phyloP scores from a whole-genome alignment of 257 asterid species.

The Solanum tacnaense region DNA sequence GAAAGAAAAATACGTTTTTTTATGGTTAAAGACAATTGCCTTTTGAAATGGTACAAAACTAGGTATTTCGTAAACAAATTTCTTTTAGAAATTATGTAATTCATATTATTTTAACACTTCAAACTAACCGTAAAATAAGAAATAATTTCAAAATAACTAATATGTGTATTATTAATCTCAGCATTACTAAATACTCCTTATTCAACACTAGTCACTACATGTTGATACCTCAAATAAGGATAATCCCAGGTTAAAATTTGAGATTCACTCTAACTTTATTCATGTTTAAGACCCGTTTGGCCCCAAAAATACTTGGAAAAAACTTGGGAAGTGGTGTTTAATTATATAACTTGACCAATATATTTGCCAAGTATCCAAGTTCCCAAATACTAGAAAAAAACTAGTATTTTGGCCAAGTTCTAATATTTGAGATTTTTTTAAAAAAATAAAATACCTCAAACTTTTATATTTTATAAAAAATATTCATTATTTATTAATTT shows the following conservation, averaged over 20 bases:
- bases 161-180: background rate
- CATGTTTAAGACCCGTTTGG: too few relatives aligned
- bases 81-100: background rate
- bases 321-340: too few relatives aligned
- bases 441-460: too few relatives aligned
- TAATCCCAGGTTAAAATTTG: background rate
- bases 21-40: background rate
- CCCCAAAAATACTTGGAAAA: too few relatives aligned
- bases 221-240: background rate
- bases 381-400: too few relatives aligned
- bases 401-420: too few relatives aligned
- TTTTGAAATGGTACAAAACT: accelerated
- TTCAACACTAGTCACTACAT: background rate
- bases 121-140: background rate
- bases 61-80: background rate
- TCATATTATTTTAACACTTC: background rate
- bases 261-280: too few relatives aligned
- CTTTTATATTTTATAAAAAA: too few relatives aligned
- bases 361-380: too few relatives aligned
- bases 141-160: background rate
- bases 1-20: background rate
- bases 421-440: too few relatives aligned
- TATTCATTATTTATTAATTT: too few relatives aligned
- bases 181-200: background rate
- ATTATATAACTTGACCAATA: too few relatives aligned